Conservation (phyloP, 2,329 filamentous ascomycete species). For the Paecilomyces sp. region DNA sequence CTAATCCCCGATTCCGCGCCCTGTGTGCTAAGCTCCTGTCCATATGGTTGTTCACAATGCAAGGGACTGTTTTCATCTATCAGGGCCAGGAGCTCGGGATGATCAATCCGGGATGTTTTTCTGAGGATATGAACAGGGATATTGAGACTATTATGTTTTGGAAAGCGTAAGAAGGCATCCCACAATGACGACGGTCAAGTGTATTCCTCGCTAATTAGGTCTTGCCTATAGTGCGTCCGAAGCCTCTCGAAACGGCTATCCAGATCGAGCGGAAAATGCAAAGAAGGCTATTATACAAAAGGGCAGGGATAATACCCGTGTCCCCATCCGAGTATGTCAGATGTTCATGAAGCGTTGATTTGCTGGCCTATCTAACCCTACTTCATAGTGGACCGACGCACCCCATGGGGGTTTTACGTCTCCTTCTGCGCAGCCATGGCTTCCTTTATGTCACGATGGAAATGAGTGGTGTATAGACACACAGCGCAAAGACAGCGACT, state of each 20-base stretch:
- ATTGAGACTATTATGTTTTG: slow-evolving; percentile 41
- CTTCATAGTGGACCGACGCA: slow-evolving; percentile 9
- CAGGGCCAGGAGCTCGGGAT: slow-evolving; percentile 47
- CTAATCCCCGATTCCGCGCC: slow-evolving; percentile 24
- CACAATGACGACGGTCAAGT: not conserved
- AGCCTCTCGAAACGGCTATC: slow-evolving; percentile 8
- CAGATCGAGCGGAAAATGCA: slow-evolving; percentile 15
- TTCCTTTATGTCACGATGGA: slow-evolving; percentile 55
- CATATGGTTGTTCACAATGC: slow-evolving; percentile 47
- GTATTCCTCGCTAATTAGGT: not conserved
- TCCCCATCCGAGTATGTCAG: slow-evolving; percentile 15
- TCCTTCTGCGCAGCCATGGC: slow-evolving; percentile 48
- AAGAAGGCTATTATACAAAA: slow-evolving; percentile 20
- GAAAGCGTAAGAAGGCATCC: slow-evolving; percentile 20
- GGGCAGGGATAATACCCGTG: slow-evolving; percentile 22
- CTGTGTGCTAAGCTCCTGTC: slow-evolving; percentile 11
- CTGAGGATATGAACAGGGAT: slow-evolving; percentile 18
- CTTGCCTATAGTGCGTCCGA: slow-evolving; percentile 10
- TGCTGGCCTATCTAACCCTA: not conserved
- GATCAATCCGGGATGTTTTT: slow-evolving; percentile 40
- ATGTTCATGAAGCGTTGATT: not conserved
- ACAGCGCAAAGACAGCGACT: slow-evolving; percentile 19
- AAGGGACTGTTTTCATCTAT: slow-evolving; percentile 46
- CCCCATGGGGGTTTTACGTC: slow-evolving; percentile 10
- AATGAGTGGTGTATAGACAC: slow-evolving; percentile 49